Conservation (phyloP, 2,329 filamentous ascomycete genomes). For the Epichloe scottii region DNA sequence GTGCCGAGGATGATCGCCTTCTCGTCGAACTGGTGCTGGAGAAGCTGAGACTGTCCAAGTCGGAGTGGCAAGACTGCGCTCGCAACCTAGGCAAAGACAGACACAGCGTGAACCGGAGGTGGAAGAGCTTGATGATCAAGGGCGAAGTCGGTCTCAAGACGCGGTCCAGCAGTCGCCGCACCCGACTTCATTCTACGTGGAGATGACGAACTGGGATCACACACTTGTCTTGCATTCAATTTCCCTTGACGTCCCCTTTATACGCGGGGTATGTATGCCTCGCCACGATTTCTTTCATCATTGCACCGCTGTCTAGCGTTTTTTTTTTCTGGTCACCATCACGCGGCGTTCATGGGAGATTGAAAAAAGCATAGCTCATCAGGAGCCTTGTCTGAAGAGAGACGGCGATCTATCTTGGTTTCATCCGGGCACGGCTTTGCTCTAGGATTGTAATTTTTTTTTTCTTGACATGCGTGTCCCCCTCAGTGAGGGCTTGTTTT, state of each 20-base stretch:
- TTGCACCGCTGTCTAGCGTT: neutral
- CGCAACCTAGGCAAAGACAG: slow-evolving; percentile 49
- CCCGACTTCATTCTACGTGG: slow-evolving; percentile 43
- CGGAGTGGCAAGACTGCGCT: slow-evolving; percentile 57
- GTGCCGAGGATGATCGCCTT: slow-evolving; percentile 49
- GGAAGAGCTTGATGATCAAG: slow-evolving; percentile 48
- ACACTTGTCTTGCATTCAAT: neutral
- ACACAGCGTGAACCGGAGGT: slow-evolving; percentile 42
- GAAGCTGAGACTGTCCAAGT: slow-evolving; percentile 51
- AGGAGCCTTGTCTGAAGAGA: no score
- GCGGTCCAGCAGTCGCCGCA: slow-evolving; percentile 27
- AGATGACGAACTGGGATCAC: slow-evolving; percentile 6
- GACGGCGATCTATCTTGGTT: no score
- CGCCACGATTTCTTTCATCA: no score
- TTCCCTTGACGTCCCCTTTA: neutral
- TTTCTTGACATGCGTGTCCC: no score
- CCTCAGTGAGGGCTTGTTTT: no score
- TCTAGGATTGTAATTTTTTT: no score
- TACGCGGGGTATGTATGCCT: neutral
- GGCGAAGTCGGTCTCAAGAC: slow-evolving; percentile 48
- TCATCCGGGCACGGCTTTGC: no score
- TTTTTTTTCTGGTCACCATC: neutral
- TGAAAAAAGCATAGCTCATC: no score
- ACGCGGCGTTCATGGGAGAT: no score
- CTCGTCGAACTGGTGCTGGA: slow-evolving; percentile 56